phyloP scores from a whole-genome alignment of 148 eudicot species.

The Rhododendron henanense region DNA sequence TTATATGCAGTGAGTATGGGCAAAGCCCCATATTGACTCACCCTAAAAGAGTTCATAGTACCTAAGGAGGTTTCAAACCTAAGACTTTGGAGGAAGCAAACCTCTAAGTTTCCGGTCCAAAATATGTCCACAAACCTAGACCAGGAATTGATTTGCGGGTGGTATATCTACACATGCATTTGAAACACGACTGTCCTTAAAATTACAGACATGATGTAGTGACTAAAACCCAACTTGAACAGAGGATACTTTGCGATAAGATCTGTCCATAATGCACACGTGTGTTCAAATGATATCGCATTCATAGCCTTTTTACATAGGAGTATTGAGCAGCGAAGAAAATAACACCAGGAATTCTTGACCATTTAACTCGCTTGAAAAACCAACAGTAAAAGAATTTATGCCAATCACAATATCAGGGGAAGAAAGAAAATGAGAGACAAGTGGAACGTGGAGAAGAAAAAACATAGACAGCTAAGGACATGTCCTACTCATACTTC shows the following conservation, averaged over 20 bases:
- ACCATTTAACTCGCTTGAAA: neutral
- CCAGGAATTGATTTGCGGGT: neutral
- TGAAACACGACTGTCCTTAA: neutral
- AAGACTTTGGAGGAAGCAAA: neutral
- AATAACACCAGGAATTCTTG: neutral
- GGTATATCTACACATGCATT: neutral
- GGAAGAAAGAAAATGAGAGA: no score
- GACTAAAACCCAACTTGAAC: neutral
- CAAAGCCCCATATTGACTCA: neutral
- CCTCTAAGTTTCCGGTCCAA: neutral
- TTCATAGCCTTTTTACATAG: neutral
- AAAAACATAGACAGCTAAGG: neutral
- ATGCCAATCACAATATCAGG: neutral
- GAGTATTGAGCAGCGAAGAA: neutral
- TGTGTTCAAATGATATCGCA: neutral
- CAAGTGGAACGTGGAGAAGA: neutral
- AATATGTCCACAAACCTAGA: neutral
- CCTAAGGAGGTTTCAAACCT: neutral
- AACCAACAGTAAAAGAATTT: neutral
- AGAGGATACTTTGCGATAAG: neutral
- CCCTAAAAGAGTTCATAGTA: neutral
- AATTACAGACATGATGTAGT: neutral
- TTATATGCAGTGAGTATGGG: neutral
- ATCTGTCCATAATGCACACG: neutral
- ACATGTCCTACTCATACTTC: neutral